Evolutionary conservation across 371 early-diverging fungal genomes (phyloP).

Genomic region (Gilbertella persicaria): DNA sequence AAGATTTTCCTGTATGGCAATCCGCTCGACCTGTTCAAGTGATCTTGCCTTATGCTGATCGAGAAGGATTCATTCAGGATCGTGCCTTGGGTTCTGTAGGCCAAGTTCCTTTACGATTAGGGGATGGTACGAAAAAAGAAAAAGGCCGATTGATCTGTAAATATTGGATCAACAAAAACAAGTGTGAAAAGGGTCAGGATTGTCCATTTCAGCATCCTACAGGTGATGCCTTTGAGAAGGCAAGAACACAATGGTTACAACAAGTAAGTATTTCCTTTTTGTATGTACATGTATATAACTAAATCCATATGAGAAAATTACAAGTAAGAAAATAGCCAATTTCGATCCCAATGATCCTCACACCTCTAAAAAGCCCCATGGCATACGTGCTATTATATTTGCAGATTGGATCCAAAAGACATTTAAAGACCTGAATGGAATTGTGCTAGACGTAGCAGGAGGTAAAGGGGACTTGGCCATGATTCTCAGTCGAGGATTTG

Average conservation of each 20-base stretch:
- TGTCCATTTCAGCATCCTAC: slow-evolving; percentile 54
- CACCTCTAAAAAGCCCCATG: slow-evolving; percentile 50
- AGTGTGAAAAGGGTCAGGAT: slow-evolving; percentile 36
- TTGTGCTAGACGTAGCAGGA: slow-evolving; percentile 61
- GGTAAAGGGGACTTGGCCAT: slow-evolving; percentile 61
- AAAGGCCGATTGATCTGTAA: slow-evolving; percentile 41
- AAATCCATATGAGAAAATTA: slow-evolving; percentile 21
- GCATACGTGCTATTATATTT: slow-evolving; percentile 53
- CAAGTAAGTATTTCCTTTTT: slow-evolving; percentile 28
- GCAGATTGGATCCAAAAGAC: slow-evolving; percentile 53
- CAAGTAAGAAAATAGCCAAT: slow-evolving; percentile 30
- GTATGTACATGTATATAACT: background rate
- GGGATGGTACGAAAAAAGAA: slow-evolving; percentile 9
- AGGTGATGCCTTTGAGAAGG: slow-evolving; percentile 27
- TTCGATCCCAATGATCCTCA: slow-evolving; percentile 57
- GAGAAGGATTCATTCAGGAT: slow-evolving; percentile 41
- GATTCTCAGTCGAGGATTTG: slow-evolving; percentile 52
- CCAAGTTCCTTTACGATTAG: background rate
- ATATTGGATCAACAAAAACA: slow-evolving; percentile 59
- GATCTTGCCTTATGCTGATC: slow-evolving; percentile 24
- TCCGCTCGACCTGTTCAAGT: slow-evolving; percentile 36
- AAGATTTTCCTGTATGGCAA: slow-evolving; percentile 48
- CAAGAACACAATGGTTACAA: slow-evolving; percentile 41
- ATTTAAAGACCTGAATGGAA: slow-evolving; percentile 24
- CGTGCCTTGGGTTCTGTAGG: slow-evolving; percentile 38